Percentiles rank a stretch among this genome's conserved stretches.
These are phyloP conservation scores for Aspergillus panamensis DNA, from an alignment of 495 filamentous ascomycete genomes.

Conservation along the genomic window DNA sequence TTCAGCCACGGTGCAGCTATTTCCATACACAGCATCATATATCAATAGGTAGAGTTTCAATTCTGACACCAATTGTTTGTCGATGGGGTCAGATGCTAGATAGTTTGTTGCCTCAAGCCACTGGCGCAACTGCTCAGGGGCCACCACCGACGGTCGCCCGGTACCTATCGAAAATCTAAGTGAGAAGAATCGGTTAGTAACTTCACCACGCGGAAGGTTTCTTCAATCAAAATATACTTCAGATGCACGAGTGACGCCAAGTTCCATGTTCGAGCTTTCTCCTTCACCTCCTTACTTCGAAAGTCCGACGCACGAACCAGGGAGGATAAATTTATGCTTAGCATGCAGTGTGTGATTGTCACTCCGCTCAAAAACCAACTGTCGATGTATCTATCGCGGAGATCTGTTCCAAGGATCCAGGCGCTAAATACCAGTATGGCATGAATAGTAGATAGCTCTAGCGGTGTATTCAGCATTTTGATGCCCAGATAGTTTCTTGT, in stretches of 20 bases:
- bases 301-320: not conserved
- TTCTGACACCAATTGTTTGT: not conserved
- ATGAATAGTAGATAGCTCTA: not conserved
- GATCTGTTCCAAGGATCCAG: not conserved
- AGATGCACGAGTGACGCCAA: not conserved
- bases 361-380: constrained; percentile 4
- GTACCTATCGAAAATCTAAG: not conserved
- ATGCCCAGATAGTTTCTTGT: not conserved
- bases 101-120: not conserved
- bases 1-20: not conserved
- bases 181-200: not conserved
- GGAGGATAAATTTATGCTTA: not conserved
- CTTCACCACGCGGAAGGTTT: too few relatives aligned
- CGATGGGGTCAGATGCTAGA: not conserved
- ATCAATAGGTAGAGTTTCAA: not conserved
- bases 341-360: constrained; percentile 1
- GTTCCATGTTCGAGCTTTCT: not conserved
- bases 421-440: not conserved
- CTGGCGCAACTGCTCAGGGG: not conserved
- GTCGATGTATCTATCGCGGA: not conserved
- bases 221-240: not conserved
- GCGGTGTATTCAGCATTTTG: constrained; percentile 1
- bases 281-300: not conserved
- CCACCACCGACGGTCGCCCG: not conserved
- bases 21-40: constrained; percentile 1